Evolutionary conservation across 2,329 filamentous ascomycete genomes (phyloP).

Genomic region (Hawksworthiomyces lignivorus): DNA sequence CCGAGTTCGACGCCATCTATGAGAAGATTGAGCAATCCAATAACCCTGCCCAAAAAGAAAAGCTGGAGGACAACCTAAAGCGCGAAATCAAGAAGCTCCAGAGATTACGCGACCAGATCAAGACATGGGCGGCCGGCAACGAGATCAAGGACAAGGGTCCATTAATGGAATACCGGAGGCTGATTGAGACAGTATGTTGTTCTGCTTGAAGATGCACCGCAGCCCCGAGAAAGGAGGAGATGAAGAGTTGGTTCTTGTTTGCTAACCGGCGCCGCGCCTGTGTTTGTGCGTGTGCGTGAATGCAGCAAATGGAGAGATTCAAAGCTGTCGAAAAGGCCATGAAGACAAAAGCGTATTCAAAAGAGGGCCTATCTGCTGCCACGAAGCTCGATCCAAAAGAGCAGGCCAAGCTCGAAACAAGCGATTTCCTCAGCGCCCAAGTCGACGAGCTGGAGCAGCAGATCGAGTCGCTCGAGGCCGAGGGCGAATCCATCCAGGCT

Average conservation of each 20-base stretch:
- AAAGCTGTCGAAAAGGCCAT: conserved; percentile 99
- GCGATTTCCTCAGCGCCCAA: conserved; percentile 77
- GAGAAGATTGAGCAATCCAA: conserved; percentile 93
- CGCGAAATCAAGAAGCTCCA: conserved; percentile 99
- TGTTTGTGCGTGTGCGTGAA: background rate
- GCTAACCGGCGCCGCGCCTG: too few relatives aligned
- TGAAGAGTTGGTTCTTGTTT: too few relatives aligned
- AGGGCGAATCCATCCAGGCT: conserved; percentile 76
- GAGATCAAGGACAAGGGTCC: conserved; percentile 99
- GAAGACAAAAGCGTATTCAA: conserved; percentile 99
- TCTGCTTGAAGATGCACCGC: too few relatives aligned
- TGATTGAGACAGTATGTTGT: conserved; percentile 85
- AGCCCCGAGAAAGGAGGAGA: too few relatives aligned
- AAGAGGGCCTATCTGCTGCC: conserved; percentile 87
- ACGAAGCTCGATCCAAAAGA: conserved; percentile 96
- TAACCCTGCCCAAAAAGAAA: conserved; percentile 94
- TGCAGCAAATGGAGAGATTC: conserved; percentile 96
- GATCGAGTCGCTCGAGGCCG: conserved; percentile 86
- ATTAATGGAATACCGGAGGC: conserved; percentile 83
- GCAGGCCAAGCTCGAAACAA: conserved; percentile 82
- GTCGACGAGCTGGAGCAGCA: conserved; percentile 91
- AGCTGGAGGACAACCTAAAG: conserved; percentile 95
- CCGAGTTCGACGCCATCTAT: conserved; percentile 89
- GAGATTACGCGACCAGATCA: conserved; percentile 94
- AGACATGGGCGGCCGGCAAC: conserved; percentile 97